These are phyloP conservation scores for Cryptococcus hybrid DNA, from an alignment of 1,284 basidiomycete species.

Conservation along the genomic window DNA sequence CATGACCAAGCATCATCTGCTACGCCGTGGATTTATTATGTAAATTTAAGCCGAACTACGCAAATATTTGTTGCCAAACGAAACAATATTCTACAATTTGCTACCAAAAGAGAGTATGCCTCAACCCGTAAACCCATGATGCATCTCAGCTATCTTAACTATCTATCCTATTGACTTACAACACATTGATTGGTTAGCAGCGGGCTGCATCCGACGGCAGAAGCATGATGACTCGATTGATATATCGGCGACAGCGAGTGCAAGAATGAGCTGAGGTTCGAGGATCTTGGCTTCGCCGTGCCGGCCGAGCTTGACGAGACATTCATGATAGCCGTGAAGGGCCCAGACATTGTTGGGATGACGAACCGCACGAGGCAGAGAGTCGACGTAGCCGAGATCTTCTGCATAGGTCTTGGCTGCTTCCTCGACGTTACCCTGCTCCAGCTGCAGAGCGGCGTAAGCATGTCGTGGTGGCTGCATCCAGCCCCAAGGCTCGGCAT, in stretches of 20 bases:
- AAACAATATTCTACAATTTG: too few relatives aligned
- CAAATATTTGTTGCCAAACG: too few relatives aligned
- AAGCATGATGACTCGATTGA: constrained; percentile 35
- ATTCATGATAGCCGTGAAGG: constrained; percentile 44
- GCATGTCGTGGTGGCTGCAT: constrained; percentile 44
- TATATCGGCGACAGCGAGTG: constrained; percentile 38
- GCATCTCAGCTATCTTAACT: too few relatives aligned
- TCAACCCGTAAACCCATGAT: too few relatives aligned
- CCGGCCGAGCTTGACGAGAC: constrained; percentile 30
- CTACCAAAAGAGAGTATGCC: too few relatives aligned
- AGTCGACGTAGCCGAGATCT: constrained; percentile 35
- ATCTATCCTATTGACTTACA: too few relatives aligned
- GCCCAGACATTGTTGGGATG: constrained; percentile 49
- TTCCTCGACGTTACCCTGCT: constrained; percentile 35
- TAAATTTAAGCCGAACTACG: too few relatives aligned
- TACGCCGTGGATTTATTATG: too few relatives aligned
- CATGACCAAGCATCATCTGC: too few relatives aligned
- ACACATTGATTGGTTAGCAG: too few relatives aligned
- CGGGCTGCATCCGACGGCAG: constrained; percentile 11
- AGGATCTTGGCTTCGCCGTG: constrained; percentile 29
- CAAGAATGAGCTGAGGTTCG: constrained; percentile 28
- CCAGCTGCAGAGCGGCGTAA: constrained; percentile 40
- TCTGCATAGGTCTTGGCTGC: constrained; percentile 34
- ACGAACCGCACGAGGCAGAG: constrained; percentile 32
- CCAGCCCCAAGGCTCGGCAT: constrained; percentile 47